Evolutionary conservation across 2,329 filamentous ascomycete genomes (phyloP).

Genomic region (Penicillium sp.): DNA sequence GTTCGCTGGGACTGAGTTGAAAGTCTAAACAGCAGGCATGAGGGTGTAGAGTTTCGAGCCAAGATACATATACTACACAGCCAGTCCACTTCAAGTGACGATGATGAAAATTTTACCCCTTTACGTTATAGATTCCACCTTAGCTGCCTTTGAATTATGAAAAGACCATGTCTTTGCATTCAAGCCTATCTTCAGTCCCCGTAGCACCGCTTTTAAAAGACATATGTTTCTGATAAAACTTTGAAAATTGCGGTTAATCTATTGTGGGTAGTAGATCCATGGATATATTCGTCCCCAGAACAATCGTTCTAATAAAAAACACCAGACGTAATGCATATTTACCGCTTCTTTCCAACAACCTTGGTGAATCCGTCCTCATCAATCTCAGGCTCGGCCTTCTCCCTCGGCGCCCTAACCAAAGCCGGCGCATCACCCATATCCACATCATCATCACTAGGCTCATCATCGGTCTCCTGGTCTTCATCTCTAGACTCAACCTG

Average conservation of each 20-base stretch:
- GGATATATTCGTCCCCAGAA: neutral
- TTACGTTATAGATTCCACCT: slow-evolving; percentile 25
- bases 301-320: neutral
- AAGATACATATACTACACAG: slow-evolving; percentile 23
- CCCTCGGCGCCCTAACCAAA: slow-evolving; percentile 57
- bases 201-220: neutral
- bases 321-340: slow-evolving; percentile 5
- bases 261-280: neutral
- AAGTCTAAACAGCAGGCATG: slow-evolving; percentile 14
- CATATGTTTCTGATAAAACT: neutral
- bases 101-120: slow-evolving; percentile 32
- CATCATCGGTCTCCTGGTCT: slow-evolving; percentile 58
- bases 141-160: slow-evolving; percentile 15
- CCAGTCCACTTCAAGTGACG: slow-evolving; percentile 30
- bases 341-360: slow-evolving; percentile 65
- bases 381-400: slow-evolving; percentile 68
- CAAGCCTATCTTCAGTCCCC: neutral
- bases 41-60: slow-evolving; percentile 21
- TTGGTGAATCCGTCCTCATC: slow-evolving; percentile 82
- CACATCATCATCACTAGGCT: slow-evolving; percentile 57
- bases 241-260: neutral
- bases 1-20: neutral
- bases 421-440: slow-evolving; percentile 70
- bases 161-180: slow-evolving; percentile 19
- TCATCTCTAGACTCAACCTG: slow-evolving; percentile 46